Conservation (phyloP, 352 stramenopile genomes). For the Pythium folliculosum region DNA sequence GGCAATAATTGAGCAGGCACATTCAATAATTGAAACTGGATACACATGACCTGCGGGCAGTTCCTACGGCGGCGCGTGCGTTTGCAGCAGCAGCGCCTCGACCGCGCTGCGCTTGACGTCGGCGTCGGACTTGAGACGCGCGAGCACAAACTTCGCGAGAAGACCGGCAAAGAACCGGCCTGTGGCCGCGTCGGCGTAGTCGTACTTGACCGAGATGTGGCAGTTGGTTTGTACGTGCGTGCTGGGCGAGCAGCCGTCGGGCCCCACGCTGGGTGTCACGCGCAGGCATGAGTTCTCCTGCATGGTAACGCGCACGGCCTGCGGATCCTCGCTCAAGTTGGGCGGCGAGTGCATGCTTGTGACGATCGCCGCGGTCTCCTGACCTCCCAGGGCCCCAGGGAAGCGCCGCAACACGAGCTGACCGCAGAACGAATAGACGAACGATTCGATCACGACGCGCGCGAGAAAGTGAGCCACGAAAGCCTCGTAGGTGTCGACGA, state of each 20-base stretch:
- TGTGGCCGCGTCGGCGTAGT: neutral
- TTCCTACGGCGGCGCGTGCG: neutral
- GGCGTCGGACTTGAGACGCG: neutral
- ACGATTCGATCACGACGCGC: neutral
- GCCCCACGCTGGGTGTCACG: neutral
- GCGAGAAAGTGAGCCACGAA: slow-evolving; percentile 10
- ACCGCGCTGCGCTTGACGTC: neutral
- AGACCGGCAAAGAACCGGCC: neutral
- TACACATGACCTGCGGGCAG: no score
- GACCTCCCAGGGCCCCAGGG: neutral
- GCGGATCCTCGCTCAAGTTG: neutral
- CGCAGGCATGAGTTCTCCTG: neutral
- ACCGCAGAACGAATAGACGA: neutral
- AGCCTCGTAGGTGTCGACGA: neutral
- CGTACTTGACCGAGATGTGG: neutral
- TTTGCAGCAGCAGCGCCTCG: neutral
- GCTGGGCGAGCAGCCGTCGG: neutral
- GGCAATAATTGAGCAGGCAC: no score
- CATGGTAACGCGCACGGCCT: neutral
- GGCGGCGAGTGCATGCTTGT: neutral
- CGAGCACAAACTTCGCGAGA: neutral
- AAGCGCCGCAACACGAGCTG: slow-evolving; percentile 6
- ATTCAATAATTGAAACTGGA: no score
- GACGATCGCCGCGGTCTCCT: neutral
- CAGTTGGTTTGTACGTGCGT: neutral